Conservation (phyloP, 345 rosid species). For the Odontarrhena argentea region DNA sequence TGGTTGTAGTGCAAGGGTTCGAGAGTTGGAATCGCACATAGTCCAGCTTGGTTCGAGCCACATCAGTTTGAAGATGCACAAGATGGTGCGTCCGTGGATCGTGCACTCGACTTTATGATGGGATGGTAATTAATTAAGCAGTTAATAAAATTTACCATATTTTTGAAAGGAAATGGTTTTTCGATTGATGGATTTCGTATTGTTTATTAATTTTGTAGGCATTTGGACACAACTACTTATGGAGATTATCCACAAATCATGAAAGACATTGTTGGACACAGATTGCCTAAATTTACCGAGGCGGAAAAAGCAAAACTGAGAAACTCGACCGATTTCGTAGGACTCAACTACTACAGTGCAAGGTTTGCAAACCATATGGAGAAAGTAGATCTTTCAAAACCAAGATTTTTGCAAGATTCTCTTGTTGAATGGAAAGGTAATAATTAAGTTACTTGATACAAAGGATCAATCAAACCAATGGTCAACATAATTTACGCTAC, state of each 20-base stretch:
- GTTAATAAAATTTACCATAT: neutral
- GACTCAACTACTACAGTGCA: conserved; percentile 51
- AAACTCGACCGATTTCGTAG: conserved; percentile 49
- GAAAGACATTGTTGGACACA: conserved; percentile 43
- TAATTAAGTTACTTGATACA: neutral
- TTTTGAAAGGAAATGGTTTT: neutral
- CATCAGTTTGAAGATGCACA: conserved; percentile 14
- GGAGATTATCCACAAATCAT: conserved; percentile 52
- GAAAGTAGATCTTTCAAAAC: conserved; percentile 23
- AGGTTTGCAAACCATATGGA: conserved; percentile 28
- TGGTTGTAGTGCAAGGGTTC: conserved; percentile 29
- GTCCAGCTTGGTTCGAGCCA: conserved; percentile 43
- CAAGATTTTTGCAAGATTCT: conserved; percentile 42
- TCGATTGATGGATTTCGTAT: neutral
- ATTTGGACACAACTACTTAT: conserved; percentile 39
- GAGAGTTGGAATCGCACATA: conserved; percentile 38
- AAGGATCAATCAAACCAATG: no score
- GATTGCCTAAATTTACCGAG: conserved; percentile 47
- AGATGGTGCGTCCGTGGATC: conserved; percentile 22
- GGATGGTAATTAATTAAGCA: conserved; percentile 33
- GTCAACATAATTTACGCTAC: no score
- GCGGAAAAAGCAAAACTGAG: conserved; percentile 40
- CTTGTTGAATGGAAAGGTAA: conserved; percentile 36
- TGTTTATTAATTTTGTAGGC: conserved; percentile 34
- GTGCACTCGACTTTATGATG: conserved; percentile 33